Conservation (phyloP, 176 grass and related monocot genomes). For the Echinochloa phyllopogon region DNA sequence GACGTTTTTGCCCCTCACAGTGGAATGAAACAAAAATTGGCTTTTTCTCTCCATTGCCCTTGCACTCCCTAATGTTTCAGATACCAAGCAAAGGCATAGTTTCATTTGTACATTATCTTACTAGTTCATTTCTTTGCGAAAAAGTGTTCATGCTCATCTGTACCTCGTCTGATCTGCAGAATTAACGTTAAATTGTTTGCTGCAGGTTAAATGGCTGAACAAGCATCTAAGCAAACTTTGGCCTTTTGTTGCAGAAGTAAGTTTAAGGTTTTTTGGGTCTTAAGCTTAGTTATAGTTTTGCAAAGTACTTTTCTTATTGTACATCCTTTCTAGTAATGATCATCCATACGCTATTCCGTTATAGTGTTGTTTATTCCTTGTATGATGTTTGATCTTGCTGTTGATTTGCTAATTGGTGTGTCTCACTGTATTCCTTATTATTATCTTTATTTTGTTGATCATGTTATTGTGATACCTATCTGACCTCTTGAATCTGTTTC, state of each 20-base stretch:
- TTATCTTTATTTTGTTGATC: slow-evolving; percentile 30
- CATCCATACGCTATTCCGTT: slow-evolving; percentile 19
- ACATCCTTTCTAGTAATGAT: slow-evolving; percentile 11
- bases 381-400: slow-evolving; percentile 26
- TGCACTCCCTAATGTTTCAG: too few relatives aligned
- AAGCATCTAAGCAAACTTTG: slow-evolving; percentile 92
- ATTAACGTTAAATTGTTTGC: slow-evolving; percentile 35
- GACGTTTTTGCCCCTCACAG: too few relatives aligned
- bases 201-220: slow-evolving; percentile 97
- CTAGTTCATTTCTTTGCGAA: neutral
- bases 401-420: slow-evolving; percentile 2
- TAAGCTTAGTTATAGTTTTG: slow-evolving; percentile 20
- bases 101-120: neutral
- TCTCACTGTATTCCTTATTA: slow-evolving; percentile 28
- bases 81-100: too few relatives aligned
- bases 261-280: slow-evolving; percentile 13
- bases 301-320: slow-evolving; percentile 24
- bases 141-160: slow-evolving; percentile 31
- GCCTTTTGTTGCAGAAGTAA: slow-evolving; percentile 84
- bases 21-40: too few relatives aligned
- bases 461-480: neutral
- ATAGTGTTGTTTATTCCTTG: slow-evolving; percentile 14
- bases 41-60: too few relatives aligned
- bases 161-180: neutral
- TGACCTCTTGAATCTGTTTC: slow-evolving; percentile 13